A percentile compares a stretch with the other conserved stretches of the same genome.
phyloP scores from a whole-genome alignment of 179 eudicot species.

The Gypsophila paniculata region DNA sequence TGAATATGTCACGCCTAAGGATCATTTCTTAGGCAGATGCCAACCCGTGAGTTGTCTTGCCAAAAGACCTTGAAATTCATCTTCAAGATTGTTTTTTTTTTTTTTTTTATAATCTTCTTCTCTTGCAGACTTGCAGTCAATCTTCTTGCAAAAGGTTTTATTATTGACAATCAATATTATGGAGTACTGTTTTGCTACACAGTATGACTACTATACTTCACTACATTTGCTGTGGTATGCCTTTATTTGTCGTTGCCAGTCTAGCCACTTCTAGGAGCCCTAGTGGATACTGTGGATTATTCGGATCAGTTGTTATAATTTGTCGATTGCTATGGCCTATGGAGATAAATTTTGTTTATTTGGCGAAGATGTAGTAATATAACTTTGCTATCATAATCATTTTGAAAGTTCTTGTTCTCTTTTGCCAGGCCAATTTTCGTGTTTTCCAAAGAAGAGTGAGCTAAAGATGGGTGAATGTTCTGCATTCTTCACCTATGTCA shows the following conservation, averaged over 20 bases:
- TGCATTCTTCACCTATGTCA: slow-evolving; percentile 87
- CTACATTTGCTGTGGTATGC: not conserved
- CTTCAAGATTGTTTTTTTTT: no score
- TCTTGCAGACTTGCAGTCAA: no score
- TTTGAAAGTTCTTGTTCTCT: slow-evolving; percentile 18
- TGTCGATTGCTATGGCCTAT: not conserved
- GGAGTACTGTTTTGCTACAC: not conserved
- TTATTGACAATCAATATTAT: not conserved
- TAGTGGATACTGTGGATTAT: not conserved
- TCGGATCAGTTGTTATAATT: not conserved
- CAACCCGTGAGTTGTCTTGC: not conserved
- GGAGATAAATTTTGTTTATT: not conserved
- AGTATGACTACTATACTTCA: not conserved
- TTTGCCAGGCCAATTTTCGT: slow-evolving; percentile 45
- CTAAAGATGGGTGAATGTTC: slow-evolving; percentile 87
- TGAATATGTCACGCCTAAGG: not conserved
- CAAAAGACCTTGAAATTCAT: no score
- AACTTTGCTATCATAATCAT: slow-evolving; percentile 6
- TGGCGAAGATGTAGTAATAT: not conserved
- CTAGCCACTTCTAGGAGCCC: not conserved
- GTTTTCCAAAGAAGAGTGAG: slow-evolving; percentile 66
- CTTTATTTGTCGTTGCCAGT: not conserved
- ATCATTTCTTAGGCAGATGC: not conserved
- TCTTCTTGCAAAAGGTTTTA: not conserved
- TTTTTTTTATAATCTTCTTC: no score